Percentiles rank a stretch among this genome's conserved stretches.
Conservation (phyloP, 73 alveolate species). For the Paramecium pentaurelia region DNA sequence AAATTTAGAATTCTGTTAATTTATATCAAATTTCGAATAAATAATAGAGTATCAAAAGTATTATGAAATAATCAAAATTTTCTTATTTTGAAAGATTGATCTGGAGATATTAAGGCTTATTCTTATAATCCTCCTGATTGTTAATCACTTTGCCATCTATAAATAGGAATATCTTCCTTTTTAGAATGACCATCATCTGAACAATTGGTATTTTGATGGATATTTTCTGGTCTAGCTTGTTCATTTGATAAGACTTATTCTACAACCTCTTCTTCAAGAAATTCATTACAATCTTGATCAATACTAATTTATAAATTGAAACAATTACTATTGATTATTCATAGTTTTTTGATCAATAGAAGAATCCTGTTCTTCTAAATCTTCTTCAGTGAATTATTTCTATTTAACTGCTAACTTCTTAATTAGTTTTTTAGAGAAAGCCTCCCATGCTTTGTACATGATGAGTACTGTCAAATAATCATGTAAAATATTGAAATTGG, state of each 20-base stretch:
- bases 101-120: neutral
- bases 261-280: neutral
- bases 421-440: neutral
- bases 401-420: neutral
- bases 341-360: neutral
- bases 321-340: neutral
- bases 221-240: neutral
- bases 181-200: neutral
- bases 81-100: neutral
- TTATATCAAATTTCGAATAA: neutral
- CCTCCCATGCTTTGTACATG: conserved; percentile 23
- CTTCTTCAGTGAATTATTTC: neutral
- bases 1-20: neutral
- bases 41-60: neutral
- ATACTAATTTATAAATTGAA: neutral
- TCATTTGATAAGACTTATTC: neutral
- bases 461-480: neutral
- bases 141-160: neutral
- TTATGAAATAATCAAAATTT: neutral
- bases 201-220: neutral
- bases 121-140: neutral
- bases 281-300: neutral
- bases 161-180: neutral
- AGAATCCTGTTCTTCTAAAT: neutral
- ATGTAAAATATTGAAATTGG: neutral